These are phyloP conservation scores for Zychaea mexicana DNA, from an alignment of 371 early-diverging fungal species.

Conservation along the genomic window DNA sequence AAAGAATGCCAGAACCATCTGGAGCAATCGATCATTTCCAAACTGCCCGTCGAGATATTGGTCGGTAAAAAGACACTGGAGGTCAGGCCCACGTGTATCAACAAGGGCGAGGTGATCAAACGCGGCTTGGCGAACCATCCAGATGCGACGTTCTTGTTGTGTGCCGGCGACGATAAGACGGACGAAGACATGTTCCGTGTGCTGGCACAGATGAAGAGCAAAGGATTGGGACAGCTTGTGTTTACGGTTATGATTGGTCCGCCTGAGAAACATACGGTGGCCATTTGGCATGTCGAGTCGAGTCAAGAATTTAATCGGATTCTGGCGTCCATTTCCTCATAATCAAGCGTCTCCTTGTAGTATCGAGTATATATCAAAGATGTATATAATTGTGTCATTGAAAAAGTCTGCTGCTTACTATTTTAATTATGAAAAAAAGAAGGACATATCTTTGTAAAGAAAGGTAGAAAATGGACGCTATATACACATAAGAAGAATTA, in stretches of 20 bases:
- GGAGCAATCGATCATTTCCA: slow-evolving; percentile 80
- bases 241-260: slow-evolving; percentile 78
- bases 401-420: not conserved
- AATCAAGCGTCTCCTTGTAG: too few species aligned
- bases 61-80: slow-evolving; percentile 98
- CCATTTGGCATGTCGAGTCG: slow-evolving; percentile 76
- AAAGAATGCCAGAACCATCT: slow-evolving; percentile 92
- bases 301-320: slow-evolving; percentile 36
- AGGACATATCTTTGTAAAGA: not conserved
- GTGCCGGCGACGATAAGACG: slow-evolving; percentile 96
- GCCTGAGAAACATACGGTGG: slow-evolving; percentile 78
- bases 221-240: slow-evolving; percentile 21
- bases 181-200: slow-evolving; percentile 95
- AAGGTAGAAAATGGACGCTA: not conserved
- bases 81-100: slow-evolving; percentile 80
- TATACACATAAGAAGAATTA: not conserved
- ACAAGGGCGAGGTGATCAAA: slow-evolving; percentile 95
- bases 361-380: too few species aligned
- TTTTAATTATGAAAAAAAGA: slow-evolving; percentile 4
- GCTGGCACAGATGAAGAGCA: slow-evolving; percentile 4
- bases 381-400: not conserved
- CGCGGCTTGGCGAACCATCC: slow-evolving; percentile 61
- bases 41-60: slow-evolving; percentile 89
- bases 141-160: slow-evolving; percentile 86
- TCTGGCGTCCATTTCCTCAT: not conserved